phyloP scores from a whole-genome alignment of 2,329 filamentous ascomycete genomes.

The Fusarium luffae region DNA sequence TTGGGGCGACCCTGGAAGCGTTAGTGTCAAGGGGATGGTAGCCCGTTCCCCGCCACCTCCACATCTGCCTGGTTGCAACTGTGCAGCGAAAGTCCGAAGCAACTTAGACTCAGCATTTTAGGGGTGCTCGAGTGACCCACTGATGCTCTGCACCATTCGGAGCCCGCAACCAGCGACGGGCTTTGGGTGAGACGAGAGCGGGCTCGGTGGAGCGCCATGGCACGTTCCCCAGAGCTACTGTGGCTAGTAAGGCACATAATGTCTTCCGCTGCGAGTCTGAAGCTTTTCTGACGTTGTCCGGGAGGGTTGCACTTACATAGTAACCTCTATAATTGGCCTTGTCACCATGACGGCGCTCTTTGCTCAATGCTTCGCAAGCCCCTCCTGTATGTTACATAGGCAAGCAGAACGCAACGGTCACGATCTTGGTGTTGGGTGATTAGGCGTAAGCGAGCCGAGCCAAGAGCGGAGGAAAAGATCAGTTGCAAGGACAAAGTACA shows the following conservation, averaged over 20 bases:
- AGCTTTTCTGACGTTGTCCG: constrained; percentile 6
- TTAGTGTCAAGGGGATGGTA: constrained; percentile 40
- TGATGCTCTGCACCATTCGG: constrained; percentile 1
- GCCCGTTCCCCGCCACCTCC: constrained; percentile 36
- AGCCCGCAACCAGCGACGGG: constrained; percentile 21
- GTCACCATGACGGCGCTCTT: constrained; percentile 39
- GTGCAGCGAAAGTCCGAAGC: not conserved
- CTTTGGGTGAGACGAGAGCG: constrained; percentile 14
- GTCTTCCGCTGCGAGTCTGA: not conserved
- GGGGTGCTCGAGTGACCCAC: not conserved
- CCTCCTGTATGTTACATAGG: constrained; percentile 9
- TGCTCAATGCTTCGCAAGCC: constrained; percentile 22
- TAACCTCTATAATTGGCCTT: constrained; percentile 2
- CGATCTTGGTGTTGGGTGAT: constrained; percentile 4
- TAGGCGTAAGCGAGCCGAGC: constrained; percentile 3
- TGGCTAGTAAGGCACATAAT: constrained; percentile 24
- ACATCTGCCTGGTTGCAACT: constrained; percentile 18
- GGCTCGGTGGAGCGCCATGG: constrained; percentile 16
- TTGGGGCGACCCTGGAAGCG: constrained; percentile 43
- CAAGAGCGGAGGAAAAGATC: constrained; percentile 9
- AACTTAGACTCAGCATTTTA: not conserved
- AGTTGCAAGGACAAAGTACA: not conserved
- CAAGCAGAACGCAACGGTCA: not conserved
- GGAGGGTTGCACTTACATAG: not conserved
- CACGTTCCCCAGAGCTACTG: constrained; percentile 29